Evolutionary conservation across 441 rosid genomes (phyloP).

Genomic region (Syzygium malaccense): DNA sequence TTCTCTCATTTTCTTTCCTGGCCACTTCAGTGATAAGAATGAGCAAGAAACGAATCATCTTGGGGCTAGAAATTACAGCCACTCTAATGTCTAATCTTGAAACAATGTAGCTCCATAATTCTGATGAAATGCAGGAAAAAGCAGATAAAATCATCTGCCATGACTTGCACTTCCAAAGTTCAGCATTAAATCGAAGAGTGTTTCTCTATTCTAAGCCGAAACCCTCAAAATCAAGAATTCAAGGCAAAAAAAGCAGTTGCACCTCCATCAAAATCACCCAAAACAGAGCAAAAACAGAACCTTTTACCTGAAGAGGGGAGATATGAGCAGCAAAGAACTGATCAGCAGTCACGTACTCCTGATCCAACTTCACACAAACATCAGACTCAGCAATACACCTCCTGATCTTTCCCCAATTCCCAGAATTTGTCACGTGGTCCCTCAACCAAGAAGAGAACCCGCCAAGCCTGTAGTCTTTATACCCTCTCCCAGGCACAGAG

Average conservation of each 20-base stretch:
- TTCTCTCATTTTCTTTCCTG: not conserved
- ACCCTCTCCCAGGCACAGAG: conserved; percentile 42
- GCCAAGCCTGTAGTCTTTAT: conserved; percentile 43
- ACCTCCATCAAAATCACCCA: not conserved
- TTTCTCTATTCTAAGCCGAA: not conserved
- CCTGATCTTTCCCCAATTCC: conserved; percentile 42
- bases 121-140: not conserved
- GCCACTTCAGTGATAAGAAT: not conserved
- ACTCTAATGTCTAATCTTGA: not conserved
- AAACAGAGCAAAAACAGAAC: not conserved
- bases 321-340: conserved; percentile 56
- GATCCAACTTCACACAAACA: conserved; percentile 38
- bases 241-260: not conserved
- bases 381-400: conserved; percentile 46
- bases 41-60: not conserved
- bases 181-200: not conserved
- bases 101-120: not conserved
- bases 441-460: conserved; percentile 51
- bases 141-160: not conserved
- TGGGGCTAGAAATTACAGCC: not conserved
- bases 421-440: conserved; percentile 31
- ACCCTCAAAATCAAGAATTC: not conserved
- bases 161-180: not conserved
- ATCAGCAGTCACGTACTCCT: conserved; percentile 44
- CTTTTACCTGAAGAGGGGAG: conserved; percentile 74